phyloP scores from a whole-genome alignment of 1,139 yeast species.

The Wickerhamomyces sp. region DNA sequence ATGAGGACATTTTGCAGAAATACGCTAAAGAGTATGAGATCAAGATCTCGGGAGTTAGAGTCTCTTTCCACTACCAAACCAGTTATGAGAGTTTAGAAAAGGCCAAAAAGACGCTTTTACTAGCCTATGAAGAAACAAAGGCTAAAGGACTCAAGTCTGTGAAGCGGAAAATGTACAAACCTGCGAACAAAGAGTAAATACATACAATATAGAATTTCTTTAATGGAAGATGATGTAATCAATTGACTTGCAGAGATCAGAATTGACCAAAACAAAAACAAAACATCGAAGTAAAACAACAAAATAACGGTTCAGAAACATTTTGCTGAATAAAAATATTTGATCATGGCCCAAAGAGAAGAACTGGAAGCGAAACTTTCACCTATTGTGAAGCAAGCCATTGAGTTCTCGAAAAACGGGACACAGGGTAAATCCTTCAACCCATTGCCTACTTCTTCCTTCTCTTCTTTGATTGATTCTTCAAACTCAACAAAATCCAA shows the following conservation, averaged over 20 bases:
- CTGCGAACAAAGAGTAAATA: not conserved
- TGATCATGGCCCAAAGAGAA: not conserved
- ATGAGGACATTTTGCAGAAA: slow-evolving; percentile 41
- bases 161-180: not conserved
- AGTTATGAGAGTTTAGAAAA: slow-evolving; percentile 59
- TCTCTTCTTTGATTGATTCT: slow-evolving; percentile 45
- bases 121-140: slow-evolving; percentile 47
- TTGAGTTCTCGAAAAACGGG: slow-evolving; percentile 36
- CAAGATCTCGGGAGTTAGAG: slow-evolving; percentile 51
- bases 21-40: slow-evolving; percentile 49
- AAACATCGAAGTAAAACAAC: not conserved
- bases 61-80: slow-evolving; percentile 79
- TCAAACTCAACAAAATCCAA: slow-evolving; percentile 27
- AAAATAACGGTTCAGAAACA: not conserved
- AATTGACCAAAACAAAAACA: not conserved
- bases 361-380: slow-evolving; percentile 19
- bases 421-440: slow-evolving; percentile 37
- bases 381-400: slow-evolving; percentile 43
- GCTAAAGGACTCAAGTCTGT: not conserved
- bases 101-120: slow-evolving; percentile 53
- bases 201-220: not conserved
- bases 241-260: no score
- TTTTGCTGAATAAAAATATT: not conserved
- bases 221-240: not conserved
- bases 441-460: slow-evolving; percentile 47